Base-by-base conservation (phyloP, 441 rosid species). In the Erodium trifolium region DNA sequence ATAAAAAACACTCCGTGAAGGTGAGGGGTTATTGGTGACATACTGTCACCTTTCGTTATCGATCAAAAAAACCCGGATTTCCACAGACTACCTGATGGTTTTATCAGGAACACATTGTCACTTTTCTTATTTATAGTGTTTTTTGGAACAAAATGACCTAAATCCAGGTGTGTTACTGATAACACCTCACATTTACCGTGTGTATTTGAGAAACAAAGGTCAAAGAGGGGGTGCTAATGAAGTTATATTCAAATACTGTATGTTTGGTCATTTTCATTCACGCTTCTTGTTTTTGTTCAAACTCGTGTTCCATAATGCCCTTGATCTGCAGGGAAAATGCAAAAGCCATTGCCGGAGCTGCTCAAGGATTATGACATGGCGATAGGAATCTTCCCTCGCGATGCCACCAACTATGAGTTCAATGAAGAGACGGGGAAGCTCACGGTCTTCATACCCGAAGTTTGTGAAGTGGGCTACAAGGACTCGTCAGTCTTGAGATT, bases 391-490 rank as follows among this genome's bases (percentile, higher is more conserved):
- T 93, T 93, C 76, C 99, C 99, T 19, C 84, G 85, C 27, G 95
- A 93, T 69, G 96, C 97, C 34, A 93, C 95, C 51, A 91, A 89
- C 83, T 93, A 93, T 1, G 97, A 93, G 80, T 93, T 93, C 76
- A 83, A 87, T 53, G 95, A 87, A 78, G 96, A 87, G 77, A 89
- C 93, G 0, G 71, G 84, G 66, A 89, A 85, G 81, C 81, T 93
- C 18, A 84, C 82, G 0, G 59, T 51, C 59, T 51, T 51, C 59
- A 51, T 51, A 13, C 59, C 59, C 1, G 68, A 84, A 68, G 71
- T 83, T 55, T 89, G 93, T 63, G 97, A 93, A 79, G 95, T 91
- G 66, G 97, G 97, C 47, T 93, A 89, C 79, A 89, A 73, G 73
- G 96, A 93, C 79, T 84, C 91, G 16, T 89, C 99, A 0, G 93